Evolutionary conservation across 805 yeast species (phyloP).

Genomic region (Lipomyces oligophaga): DNA sequence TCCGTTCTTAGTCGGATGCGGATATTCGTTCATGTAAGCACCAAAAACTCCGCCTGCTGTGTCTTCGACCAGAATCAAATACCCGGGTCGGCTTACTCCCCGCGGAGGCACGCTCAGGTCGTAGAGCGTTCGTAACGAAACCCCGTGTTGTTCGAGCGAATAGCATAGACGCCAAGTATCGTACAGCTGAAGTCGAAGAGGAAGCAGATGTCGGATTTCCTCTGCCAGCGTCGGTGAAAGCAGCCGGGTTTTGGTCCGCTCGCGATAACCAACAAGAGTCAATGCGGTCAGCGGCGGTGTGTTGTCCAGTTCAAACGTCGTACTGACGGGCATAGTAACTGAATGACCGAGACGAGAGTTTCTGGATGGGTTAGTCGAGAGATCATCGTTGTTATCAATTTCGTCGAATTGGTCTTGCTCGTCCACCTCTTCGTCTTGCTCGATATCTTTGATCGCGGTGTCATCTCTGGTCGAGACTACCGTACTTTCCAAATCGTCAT

Average conservation of each 20-base stretch:
- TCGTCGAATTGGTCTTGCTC: background rate
- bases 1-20: constrained; percentile 65
- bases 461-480: background rate
- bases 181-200: constrained; percentile 72
- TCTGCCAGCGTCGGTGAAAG: constrained; percentile 63
- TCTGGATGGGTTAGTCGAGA: no score
- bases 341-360: background rate
- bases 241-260: constrained; percentile 55
- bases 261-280: constrained; percentile 56
- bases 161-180: constrained; percentile 75
- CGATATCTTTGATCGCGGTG: background rate
- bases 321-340: background rate
- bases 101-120: constrained; percentile 47
- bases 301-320: constrained; percentile 2
- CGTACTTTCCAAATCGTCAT: constrained; percentile 13
- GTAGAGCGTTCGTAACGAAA: constrained; percentile 77
- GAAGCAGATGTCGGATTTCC: constrained; percentile 68
- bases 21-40: constrained; percentile 56
- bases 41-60: constrained; percentile 38
- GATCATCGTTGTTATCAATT: background rate
- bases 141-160: constrained; percentile 89
- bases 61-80: constrained; percentile 70
- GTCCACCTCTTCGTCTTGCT: constrained; percentile 10
- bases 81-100: constrained; percentile 52
- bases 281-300: constrained; percentile 53